Base-by-base conservation (phyloP, 805 yeast species). In the Lachancea mirantina region DNA sequence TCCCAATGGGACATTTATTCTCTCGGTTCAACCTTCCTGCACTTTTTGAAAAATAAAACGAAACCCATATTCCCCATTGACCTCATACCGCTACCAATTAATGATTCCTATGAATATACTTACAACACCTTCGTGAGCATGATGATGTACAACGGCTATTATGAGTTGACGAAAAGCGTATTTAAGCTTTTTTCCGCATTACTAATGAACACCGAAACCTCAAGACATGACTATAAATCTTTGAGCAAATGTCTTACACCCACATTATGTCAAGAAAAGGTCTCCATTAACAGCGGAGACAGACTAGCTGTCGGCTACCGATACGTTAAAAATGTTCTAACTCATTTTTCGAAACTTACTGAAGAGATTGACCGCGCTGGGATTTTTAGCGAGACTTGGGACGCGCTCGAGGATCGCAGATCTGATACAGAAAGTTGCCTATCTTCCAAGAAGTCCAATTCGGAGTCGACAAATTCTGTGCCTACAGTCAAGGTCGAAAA, bases 1-100 rank as follows among this genome's bases (percentile, higher is more conserved):
- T 74, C 77, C 28, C 81, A 76, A 52, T 74, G 81, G 80, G 77
- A 75, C 52, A 58, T 76, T 19, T 64, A 63, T 35, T 57, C 62
- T 5, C 49, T 67, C 34, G 68, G 67, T 3, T 57, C 70, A 3
- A 54, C 66, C 3, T 64, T 58, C 32, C 43, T 70, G 8, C 59
- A 65, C 36, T 70, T 65, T 33, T 50, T 84, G 21, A 61, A 67
- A 36, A 74, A 68, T 21, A 63, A 77, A 21, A 72, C 78, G 0
- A 43, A 46, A 8, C 76, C 83, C 1, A 59, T 82, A 20, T 56
- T 83, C 14, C 71, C 79, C 2, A 55, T 71, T 3, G 59, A 60
- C 11, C 32, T 49, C n/a, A 67, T 80, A 8, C 47, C 52, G 5
- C 51, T 76, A 35, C 87, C 85, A 4, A 61, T 78, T 11, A 52